These are phyloP conservation scores for Malassezia globosa DNA, from an alignment of 1,284 basidiomycete genomes.

Conservation along the genomic window DNA sequence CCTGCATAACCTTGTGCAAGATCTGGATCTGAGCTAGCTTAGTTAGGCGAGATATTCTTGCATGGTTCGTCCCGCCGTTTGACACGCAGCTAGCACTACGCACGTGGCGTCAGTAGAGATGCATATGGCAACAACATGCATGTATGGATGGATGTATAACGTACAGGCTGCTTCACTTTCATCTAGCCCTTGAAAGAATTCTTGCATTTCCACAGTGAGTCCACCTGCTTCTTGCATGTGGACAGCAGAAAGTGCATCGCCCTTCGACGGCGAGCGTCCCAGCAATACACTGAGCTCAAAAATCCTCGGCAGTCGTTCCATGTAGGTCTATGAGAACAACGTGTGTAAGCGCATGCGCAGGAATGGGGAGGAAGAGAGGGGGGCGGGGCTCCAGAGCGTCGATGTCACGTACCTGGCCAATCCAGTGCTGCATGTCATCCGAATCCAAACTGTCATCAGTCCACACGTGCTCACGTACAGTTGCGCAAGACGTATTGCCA, in stretches of 20 bases:
- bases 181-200: slow-evolving; percentile 15
- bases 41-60: slow-evolving; percentile 13
- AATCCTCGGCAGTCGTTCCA: slow-evolving; percentile 28
- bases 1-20: not conserved
- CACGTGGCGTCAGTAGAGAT: no score
- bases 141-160: not conserved
- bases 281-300: slow-evolving; percentile 28
- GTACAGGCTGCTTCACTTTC: slow-evolving; percentile 10
- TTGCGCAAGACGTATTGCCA: slow-evolving; percentile 33
- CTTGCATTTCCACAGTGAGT: slow-evolving; percentile 12
- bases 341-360: no score
- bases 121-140: no score
- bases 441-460: slow-evolving; percentile 26
- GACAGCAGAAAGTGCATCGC: not conserved
- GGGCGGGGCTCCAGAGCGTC: no score
- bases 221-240: not conserved
- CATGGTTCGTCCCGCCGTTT: slow-evolving; percentile 11
- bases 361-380: no score
- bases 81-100: slow-evolving; percentile 9
- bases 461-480: slow-evolving; percentile 19
- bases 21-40: slow-evolving; percentile 5
- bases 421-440: slow-evolving; percentile 24
- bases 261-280: not conserved
- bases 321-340: slow-evolving; percentile 24
- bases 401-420: slow-evolving; percentile 20